Evolutionary conservation across 805 yeast genomes (phyloP), one percentile per base, ranked within the genome.

Genomic region (Blastobotrys americana): DNA sequence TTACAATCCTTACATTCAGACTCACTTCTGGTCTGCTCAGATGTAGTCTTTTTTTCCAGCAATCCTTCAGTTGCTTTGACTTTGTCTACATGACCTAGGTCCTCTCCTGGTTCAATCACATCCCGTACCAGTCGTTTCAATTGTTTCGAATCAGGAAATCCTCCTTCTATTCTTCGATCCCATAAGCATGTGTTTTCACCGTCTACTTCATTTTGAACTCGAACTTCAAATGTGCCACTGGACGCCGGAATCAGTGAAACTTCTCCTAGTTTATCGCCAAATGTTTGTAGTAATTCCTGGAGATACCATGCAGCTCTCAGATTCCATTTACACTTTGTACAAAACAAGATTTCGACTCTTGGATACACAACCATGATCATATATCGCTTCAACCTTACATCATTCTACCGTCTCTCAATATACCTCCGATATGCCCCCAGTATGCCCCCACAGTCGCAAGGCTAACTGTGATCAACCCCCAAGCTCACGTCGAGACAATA

Each of bases 251-350:
- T 64, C 61, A 74, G 57, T 0, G 78, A 64, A 2, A 80, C 74
- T 45, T 80, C 82, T 13, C 78, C 79, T 5, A 78, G 55, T 18
- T 68, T 67, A 3, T 64, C 60, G 3, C 79, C 80, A 61, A 86
- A 88, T 0, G 96, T 88, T 56, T 83, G 86, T n/a, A 87, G 64
- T 1, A 88, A 66, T 61, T 87, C 96, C 59, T 84, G 95, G 25
- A 78, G 67, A 54, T 85, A 85, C 96, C 96, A 88, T 0, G 85
- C 73, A 1, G 96, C 94, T 9, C 96, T 67, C 39, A 85, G 73
- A 55, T 84, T 83, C 96, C 96, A 87, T 56, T 83, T 82, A 68
- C 96, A 87, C 57, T 74, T 77, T 33, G 83, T 82, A 59, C 96
- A 87, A 64, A 81, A 87, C 52, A 76, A 72, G 35, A 87, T 85